Conservation (phyloP, 2,329 filamentous ascomycete species). For the Hypoxylon sp. region DNA sequence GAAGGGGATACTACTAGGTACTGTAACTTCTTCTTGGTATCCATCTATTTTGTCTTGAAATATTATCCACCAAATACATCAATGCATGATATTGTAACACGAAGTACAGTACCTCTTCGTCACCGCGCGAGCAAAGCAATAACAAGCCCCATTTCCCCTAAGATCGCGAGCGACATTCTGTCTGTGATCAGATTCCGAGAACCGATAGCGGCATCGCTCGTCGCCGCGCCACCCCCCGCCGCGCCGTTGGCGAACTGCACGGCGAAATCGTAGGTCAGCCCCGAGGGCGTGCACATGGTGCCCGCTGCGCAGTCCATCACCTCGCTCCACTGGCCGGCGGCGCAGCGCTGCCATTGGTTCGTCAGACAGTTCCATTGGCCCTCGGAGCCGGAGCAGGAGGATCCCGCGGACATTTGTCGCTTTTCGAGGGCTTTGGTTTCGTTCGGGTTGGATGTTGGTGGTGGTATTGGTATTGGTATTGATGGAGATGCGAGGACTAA, state of each 20-base stretch:
- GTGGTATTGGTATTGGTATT: background rate
- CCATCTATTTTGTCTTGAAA: background rate
- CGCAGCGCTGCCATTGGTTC: conserved; percentile 59
- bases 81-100: background rate
- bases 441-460: background rate
- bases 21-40: background rate
- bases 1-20: too few species aligned
- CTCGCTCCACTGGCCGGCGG: conserved; percentile 56
- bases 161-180: background rate
- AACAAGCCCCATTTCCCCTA: background rate
- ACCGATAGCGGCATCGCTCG: conserved; percentile 1
- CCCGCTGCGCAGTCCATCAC: conserved; percentile 55
- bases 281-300: conserved; percentile 56
- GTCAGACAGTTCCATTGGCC: conserved; percentile 66
- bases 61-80: background rate
- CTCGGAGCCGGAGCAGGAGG: conserved; percentile 53
- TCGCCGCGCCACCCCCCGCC: conserved; percentile 12
- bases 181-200: background rate
- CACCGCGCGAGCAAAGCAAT: background rate
- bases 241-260: conserved; percentile 26
- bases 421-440: background rate
- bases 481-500: conserved; percentile 2
- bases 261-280: conserved; percentile 52
- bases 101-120: background rate
- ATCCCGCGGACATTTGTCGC: conserved; percentile 44